Conservation (phyloP, 2,329 filamentous ascomycete species). For the Cercospora sp. region DNA sequence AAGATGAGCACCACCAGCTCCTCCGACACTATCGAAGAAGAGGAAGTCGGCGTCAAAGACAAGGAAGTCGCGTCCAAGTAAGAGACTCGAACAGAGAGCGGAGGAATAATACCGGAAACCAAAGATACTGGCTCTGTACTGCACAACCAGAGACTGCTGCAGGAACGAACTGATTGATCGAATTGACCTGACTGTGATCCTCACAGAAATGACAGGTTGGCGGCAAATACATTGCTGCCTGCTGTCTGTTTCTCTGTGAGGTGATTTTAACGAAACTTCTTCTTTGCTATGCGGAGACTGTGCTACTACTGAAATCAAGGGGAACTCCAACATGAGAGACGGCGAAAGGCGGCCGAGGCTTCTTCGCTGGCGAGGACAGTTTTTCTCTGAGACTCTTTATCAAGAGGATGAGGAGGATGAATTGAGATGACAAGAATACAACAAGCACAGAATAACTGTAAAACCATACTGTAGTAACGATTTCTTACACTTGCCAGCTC, state of each 20-base stretch:
- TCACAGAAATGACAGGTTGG: background rate
- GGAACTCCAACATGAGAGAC: background rate
- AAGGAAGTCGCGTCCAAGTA: constrained; percentile 14
- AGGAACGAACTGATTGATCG: background rate
- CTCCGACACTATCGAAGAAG: constrained; percentile 59
- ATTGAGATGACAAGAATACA: constrained; percentile 6
- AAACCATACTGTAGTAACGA: constrained; percentile 11
- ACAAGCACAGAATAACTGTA: constrained; percentile 5
- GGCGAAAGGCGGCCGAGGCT: constrained; percentile 3
- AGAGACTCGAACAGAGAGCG: background rate
- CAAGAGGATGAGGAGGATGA: constrained; percentile 9
- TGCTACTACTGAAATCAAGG: constrained; percentile 9
- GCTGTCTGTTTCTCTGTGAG: background rate
- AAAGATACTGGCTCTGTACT: constrained; percentile 19
- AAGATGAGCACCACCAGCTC: constrained; percentile 52
- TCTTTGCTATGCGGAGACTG: constrained; percentile 6
- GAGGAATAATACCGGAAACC: background rate
- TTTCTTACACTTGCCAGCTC: background rate
- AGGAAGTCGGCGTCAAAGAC: constrained; percentile 53
- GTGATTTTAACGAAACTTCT: constrained; percentile 10
- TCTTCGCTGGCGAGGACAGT: constrained; percentile 24
- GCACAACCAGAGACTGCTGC: constrained; percentile 19
- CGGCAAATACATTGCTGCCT: background rate
- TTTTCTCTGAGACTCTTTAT: background rate
- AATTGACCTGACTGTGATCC: constrained; percentile 3